A percentile compares a stretch with the other conserved stretches of the same genome.
Evolutionary conservation across 2,329 filamentous ascomycete genomes (phyloP).

Genomic region (Fusarium pseudograminearum): DNA sequence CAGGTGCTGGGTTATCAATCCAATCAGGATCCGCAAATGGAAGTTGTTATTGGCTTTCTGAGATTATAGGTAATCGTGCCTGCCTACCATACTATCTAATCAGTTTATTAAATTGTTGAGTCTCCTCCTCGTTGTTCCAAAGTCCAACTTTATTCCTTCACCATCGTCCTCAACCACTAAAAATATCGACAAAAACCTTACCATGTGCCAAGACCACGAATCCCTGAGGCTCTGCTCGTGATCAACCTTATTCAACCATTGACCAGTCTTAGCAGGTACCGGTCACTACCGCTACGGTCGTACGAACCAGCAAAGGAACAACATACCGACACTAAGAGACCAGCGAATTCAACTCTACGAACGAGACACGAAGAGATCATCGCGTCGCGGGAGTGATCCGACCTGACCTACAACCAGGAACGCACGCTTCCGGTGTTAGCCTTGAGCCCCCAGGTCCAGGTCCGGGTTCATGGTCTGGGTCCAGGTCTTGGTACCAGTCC

Average conservation of each 20-base stretch:
- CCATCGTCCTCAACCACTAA: neutral
- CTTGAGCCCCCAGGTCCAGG: neutral
- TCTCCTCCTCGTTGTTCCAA: neutral
- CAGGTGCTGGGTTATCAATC: constrained; percentile 21
- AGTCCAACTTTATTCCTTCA: constrained; percentile 1
- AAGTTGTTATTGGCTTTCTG: constrained; percentile 7
- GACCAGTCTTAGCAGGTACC: constrained; percentile 4
- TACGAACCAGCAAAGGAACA: constrained; percentile 22
- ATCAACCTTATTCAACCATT: constrained; percentile 18
- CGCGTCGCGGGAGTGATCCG: constrained; percentile 24
- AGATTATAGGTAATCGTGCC: neutral
- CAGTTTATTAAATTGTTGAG: neutral
- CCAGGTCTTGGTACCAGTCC: constrained; percentile 14
- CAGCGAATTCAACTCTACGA: constrained; percentile 20
- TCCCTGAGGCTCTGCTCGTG: constrained; percentile 25
- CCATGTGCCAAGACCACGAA: constrained; percentile 2
- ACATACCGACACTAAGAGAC: constrained; percentile 5
- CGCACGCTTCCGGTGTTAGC: constrained; percentile 32
- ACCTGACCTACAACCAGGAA: constrained; percentile 25
- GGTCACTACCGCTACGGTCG: neutral
- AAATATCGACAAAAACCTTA: neutral
- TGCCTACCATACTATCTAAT: constrained; percentile 18
- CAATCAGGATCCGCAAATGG: constrained; percentile 9
- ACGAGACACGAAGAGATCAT: constrained; percentile 13
- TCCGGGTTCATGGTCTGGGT: constrained; percentile 9